Evolutionary conservation across 768 basidiomycete genomes (phyloP).

Genomic region (Asterophora lycoperdoides): DNA sequence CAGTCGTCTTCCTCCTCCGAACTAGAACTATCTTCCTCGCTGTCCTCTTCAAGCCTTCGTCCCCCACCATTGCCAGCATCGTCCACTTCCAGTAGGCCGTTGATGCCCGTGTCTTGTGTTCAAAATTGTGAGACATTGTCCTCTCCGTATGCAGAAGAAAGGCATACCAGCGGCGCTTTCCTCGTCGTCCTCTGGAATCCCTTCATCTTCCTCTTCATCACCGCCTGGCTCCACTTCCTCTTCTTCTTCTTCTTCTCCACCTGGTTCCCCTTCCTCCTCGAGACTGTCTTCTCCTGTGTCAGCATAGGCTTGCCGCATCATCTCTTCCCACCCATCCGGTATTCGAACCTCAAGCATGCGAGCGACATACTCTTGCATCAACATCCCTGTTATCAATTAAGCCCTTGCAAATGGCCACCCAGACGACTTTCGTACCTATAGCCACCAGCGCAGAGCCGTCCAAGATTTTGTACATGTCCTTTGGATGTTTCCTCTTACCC

Average conservation of each 20-base stretch:
- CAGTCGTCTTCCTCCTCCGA: constrained; percentile 1
- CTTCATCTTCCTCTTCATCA: constrained; percentile 14
- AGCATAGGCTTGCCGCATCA: constrained; percentile 17
- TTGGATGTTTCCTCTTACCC: constrained; percentile 22
- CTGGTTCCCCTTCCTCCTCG: constrained; percentile 13
- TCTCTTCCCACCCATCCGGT: constrained; percentile 47
- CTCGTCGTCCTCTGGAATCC: no score
- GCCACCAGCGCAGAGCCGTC: constrained; percentile 73
- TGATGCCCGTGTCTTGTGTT: neutral
- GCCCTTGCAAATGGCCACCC: neutral
- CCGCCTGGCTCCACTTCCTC: constrained; percentile 11
- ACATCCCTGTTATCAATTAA: constrained; percentile 39
- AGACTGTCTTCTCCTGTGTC: constrained; percentile 5
- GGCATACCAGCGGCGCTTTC: no score
- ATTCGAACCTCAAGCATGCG: constrained; percentile 34
- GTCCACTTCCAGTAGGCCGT: constrained; percentile 1
- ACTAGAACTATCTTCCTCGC: neutral
- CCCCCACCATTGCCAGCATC: constrained; percentile 6
- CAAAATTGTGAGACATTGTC: neutral
- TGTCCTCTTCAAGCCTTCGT: neutral
- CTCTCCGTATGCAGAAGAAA: neutral
- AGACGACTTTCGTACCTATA: constrained; percentile 44
- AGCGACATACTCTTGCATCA: constrained; percentile 63
- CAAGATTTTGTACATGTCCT: constrained; percentile 73
- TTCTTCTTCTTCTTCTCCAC: constrained; percentile 8